phyloP scores from a whole-genome alignment of 139 green algal genomes.

The Pycnococcus provasolii region DNA sequence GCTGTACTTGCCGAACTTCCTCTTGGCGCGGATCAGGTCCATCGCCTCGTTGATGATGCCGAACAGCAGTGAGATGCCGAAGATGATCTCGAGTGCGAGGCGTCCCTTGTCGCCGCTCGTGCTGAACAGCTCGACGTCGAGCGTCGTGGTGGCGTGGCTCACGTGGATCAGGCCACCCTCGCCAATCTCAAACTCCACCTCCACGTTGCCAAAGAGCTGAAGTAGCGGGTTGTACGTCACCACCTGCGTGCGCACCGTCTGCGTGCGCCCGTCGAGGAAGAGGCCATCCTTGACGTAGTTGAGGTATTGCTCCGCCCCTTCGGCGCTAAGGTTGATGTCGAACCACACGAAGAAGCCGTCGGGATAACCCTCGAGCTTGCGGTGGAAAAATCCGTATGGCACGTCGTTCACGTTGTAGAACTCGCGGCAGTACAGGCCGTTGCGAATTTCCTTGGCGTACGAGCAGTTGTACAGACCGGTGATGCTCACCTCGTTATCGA shows the following conservation, averaged over 20 bases:
- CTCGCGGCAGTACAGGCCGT: slow-evolving; percentile 56
- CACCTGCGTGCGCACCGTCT: slow-evolving; percentile 43
- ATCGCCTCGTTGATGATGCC: slow-evolving; percentile 44
- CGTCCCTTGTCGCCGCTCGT: slow-evolving; percentile 30
- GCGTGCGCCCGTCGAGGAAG: slow-evolving; percentile 35
- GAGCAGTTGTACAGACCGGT: slow-evolving; percentile 60
- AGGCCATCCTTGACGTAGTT: slow-evolving; percentile 51
- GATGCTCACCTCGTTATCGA: slow-evolving; percentile 42
- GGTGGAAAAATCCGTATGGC: slow-evolving; percentile 57
- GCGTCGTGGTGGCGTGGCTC: slow-evolving; percentile 50
- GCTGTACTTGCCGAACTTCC: background rate
- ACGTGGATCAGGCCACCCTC: slow-evolving; percentile 62
- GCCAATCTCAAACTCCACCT: slow-evolving; percentile 49
- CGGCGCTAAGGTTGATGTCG: slow-evolving; percentile 61
- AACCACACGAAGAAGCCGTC: slow-evolving; percentile 58
- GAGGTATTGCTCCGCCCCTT: slow-evolving; percentile 35
- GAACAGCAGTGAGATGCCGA: slow-evolving; percentile 43
- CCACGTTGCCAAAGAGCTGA: slow-evolving; percentile 46
- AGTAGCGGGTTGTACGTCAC: slow-evolving; percentile 75
- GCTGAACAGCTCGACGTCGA: slow-evolving; percentile 58
- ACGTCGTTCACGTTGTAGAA: slow-evolving; percentile 54
- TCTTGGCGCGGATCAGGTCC: slow-evolving; percentile 33
- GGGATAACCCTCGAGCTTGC: slow-evolving; percentile 23
- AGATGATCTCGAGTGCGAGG: slow-evolving; percentile 1
- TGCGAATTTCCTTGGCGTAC: slow-evolving; percentile 15